Base-by-base conservation (phyloP, 805 yeast species). In the Komagataella kurtzmanii region DNA sequence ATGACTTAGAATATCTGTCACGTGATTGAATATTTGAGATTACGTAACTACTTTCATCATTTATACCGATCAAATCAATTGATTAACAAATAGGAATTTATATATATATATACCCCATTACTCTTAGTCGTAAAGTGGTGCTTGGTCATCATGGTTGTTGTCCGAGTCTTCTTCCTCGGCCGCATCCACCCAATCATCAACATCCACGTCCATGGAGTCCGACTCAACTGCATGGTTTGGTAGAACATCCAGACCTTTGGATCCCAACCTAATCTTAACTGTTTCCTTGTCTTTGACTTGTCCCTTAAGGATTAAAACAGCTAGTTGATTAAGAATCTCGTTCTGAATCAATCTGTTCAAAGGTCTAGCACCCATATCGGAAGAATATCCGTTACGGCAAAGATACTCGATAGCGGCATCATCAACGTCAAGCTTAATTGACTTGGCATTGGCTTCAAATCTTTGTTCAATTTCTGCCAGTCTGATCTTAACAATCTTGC, bases 281-380 rank as follows among this genome's bases (percentile, higher is more conserved):
- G 76, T 73, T 66, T 93, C 99, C 67, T 89, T 88, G 63, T 93
- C 97, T 62, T 72, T 75, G 54, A 93, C 79, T 65, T 90, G 95
- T 10, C 95, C 95, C 65, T 81, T 83, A 59, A 93, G 76, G 50
- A 93, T 78, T 68, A 88, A 76, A n/a, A 93, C 77, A 0, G 99
- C 99, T 68, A 93, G 73, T 61, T 76, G 81, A 70, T 93, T 93
- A 65, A 93, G 80, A 17, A 93, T 76, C 65, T 89, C 93, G 55
- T 76, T 77, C 68, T 93, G 97, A 58, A 93, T 91, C 60, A 93
- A 77, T 61, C 98, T 81, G 73, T 86, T 86, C 70, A 93, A 77
- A 54, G 99, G 99, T 66, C 99, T 79, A 6, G 99, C 99, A 70
- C 99, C 99, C 66, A 93, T 73, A 66, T 91, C 96, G 53, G 83